These are phyloP conservation scores for Dictyostelium citrinum DNA, from an alignment of 78 protist genomes.

Conservation along the genomic window DNA sequence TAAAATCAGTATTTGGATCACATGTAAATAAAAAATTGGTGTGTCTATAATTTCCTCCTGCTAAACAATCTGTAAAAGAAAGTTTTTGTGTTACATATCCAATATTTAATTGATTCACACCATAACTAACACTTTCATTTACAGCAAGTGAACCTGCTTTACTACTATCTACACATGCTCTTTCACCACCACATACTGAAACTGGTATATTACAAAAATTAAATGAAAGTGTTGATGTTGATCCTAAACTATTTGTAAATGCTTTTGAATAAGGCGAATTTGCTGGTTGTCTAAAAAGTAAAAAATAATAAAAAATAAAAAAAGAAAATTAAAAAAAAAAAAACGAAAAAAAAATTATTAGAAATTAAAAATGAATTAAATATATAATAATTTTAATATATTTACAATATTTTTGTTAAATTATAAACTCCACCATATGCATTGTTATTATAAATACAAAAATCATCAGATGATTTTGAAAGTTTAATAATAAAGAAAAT, in stretches of 20 bases:
- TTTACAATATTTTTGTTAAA: neutral
- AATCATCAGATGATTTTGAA: neutral
- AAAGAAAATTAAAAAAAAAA: neutral
- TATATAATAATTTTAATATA: too few relatives aligned
- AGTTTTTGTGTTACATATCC: neutral
- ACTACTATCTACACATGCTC: neutral
- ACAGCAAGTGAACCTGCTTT: neutral
- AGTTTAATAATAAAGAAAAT: too few relatives aligned
- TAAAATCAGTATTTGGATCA: neutral
- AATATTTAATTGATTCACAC: neutral
- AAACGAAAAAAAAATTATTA: too few relatives aligned
- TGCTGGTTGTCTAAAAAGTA: neutral
- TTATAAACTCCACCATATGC: neutral
- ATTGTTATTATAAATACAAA: neutral
- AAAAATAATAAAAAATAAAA: too few relatives aligned
- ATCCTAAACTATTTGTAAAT: neutral
- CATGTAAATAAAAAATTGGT: neutral
- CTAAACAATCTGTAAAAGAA: neutral
- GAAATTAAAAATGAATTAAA: too few relatives aligned
- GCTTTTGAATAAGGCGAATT: neutral
- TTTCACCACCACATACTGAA: neutral
- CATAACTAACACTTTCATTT: neutral
- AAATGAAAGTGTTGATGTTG: neutral
- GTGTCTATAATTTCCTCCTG: neutral
- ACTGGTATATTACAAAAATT: neutral